A percentile compares a stretch with the other conserved stretches of the same genome.
These are phyloP conservation scores for Xylariaceae sp. DNA, from an alignment of 2,329 filamentous ascomycete genomes.

Conservation along the genomic window DNA sequence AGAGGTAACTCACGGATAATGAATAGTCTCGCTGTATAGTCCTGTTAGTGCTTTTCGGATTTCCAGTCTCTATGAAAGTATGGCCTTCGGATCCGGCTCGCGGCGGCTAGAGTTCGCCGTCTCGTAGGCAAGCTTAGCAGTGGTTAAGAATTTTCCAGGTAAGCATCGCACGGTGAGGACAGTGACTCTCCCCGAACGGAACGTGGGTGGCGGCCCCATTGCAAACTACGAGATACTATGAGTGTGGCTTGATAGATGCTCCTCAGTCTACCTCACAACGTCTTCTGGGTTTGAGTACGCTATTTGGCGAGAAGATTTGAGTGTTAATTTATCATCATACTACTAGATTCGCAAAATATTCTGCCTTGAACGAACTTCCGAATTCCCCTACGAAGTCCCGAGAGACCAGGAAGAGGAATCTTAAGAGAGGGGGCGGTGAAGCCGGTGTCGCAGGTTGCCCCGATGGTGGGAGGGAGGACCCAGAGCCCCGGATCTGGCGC, in stretches of 20 bases:
- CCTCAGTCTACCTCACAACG: background rate
- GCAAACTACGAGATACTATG: background rate
- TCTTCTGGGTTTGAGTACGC: background rate
- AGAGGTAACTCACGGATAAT: conserved; percentile 8
- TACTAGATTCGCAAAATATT: background rate
- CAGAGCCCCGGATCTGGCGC: background rate
- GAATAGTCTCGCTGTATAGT: background rate
- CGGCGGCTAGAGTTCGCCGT: background rate
- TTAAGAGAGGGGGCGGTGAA: background rate
- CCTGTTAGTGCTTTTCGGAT: too few relatives aligned
- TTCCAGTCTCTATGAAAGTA: background rate
- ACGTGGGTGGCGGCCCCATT: background rate
- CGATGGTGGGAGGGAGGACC: background rate
- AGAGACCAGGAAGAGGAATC: background rate
- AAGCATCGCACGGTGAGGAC: conserved; percentile 20
- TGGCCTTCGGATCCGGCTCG: conserved; percentile 5
- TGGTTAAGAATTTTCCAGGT: conserved; percentile 9
- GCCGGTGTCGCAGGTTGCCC: background rate
- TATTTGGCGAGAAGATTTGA: background rate
- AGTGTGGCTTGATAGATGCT: background rate
- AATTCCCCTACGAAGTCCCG: background rate
- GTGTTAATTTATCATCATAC: background rate
- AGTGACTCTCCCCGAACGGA: background rate
- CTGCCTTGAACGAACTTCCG: background rate
- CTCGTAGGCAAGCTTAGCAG: conserved; percentile 8